Base-by-base conservation (phyloP, 257 asterid genomes). In the Linaria vulgaris region DNA sequence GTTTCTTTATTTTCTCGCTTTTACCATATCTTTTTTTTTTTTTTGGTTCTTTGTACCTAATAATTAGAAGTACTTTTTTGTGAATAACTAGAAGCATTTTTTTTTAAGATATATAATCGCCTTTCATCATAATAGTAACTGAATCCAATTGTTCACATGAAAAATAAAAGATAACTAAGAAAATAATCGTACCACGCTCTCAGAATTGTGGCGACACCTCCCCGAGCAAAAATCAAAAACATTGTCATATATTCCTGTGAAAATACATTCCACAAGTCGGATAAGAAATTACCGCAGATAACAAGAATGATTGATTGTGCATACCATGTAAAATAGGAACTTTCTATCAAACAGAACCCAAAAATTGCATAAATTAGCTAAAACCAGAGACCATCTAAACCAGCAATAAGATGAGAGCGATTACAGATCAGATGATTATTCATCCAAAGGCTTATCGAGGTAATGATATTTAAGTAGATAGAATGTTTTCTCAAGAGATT, bases 181-280 rank as follows among this genome's bases (percentile, higher is more conserved):
- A 24, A 11, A 70, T 69, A 39, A 37, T 25, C 82, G 52, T 83
- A 90, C 97, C 94, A 91, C 98, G 37, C 96, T 85, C 79, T 85
- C 94, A 50, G 96, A 91, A 78, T 77, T 86, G 70, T 91, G 98
- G 71, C 95, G 96, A 59, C 98, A 91, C 74, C 98, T 83, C 59
- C 96, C 98, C 55, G 75, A 77, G 72, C 96, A 91, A 72, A 78
- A 91, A 61, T 88, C 87, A 59, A 91, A 91, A 66, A 80, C 78
- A 75, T 76, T 88, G 15, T 68, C 56, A 72, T 83, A 86, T 21
- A 59, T 68, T 69, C 96, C 98, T 88, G 91, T 49, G 69, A 76
- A 72, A n/a, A 56, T 55, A 76, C 27, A 73, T 37, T 50, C 30
- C 61, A 69, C 59, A 69, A 25, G 38, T 22, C 65, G 56, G 30